Evolutionary conservation across 768 basidiomycete genomes (phyloP), one percentile per base, ranked within the genome.

Genomic region (Pluteus cervinus): DNA sequence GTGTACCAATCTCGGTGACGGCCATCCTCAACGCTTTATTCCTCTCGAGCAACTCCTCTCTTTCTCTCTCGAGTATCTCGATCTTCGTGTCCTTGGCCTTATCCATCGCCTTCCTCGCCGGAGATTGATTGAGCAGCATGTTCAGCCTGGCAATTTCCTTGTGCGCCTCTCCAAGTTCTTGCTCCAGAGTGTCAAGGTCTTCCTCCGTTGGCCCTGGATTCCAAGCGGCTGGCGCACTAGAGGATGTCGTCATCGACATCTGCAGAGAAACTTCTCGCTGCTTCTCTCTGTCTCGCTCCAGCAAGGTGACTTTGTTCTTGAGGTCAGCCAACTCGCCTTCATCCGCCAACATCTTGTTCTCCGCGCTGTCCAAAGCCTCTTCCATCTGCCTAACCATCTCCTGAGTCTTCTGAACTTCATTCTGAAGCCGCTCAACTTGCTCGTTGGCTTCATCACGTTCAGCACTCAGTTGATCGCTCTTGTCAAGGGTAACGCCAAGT

Each of bases 31-130:
- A 56, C 5, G 69, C 61, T 52, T 68, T 74, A 48, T 91, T 71
- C 22, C 86, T 69, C 43, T 86, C 86, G 33, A 81, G 55, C 29
- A 93, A 58, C 33, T 86, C 83, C 32, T 83, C 82, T 49, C 77
- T 85, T 55, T 87, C 81, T 44, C 70, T 71, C 60, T 89, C 82
- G 38, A 94, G 63, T 45, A 79, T 68, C 49, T 84, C 79, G 30
- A 92, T 80, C 55, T 76, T 79, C 20, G 75, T 62, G 30, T 91
- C 85, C 48, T 81, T 83, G 12, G 81, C 83, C 44, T 75, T 76
- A 16, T 86, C 82, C 40, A 91, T 75, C 0, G 88, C 85, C 49
- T 81, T 82, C 9, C 80, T 72, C 37, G 79, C 80, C 11, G 83
- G 85, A 14, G 81, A 86, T 44, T 86, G 81, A 21, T 69, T 71